Evolutionary conservation across 2,329 filamentous ascomycete genomes (phyloP), one percentile per base, ranked within the genome.

Genomic region (Ophiocordyceps polyrhachis-furcata): DNA sequence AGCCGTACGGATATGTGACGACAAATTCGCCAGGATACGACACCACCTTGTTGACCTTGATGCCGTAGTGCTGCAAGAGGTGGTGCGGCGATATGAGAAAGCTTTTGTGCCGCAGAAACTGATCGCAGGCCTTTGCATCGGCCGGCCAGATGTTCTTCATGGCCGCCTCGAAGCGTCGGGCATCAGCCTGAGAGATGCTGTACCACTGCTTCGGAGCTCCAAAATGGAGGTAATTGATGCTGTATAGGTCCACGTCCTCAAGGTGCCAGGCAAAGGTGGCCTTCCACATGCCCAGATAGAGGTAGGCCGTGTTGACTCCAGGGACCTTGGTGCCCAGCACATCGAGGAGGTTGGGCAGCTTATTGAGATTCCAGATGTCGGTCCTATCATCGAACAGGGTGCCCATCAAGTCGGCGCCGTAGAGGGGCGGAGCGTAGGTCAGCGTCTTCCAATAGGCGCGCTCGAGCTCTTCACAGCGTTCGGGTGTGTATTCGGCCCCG

Each of bases 271-370:
- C 91, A 60, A 98, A 98, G 0, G 91, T 96, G 13, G 91, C 89
- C 62, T 96, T 96, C 91, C 91, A 98, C 91, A 98, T 98, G 40
- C 91, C 91, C 48, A 98, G 71, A 58, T 98, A 98, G 2, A 98
- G 74, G 57, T 98, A 98, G 2, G 91, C 89, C 2, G 89, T 98
- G 57, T 98, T 98, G 57, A 98, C 93, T 52, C 91, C 91, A 3
- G 91, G 93, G 9, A 98, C 86, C 54, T 95, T 94, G 46, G 87
- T 89, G 7, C 91, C 91, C 2, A 98, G 70, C 4, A 95, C 85
- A 61, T 98, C 91, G 37, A 98, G 73, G 46, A 98, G 66, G 53
- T 96, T 98, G 13, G 86, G 85, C 28, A 98, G 71, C 58, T 93
- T 93, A 54, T 93, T 91, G 41, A 98, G 76, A 54, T 98, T 98